Percentiles rank a stretch among this genome's conserved stretches.
phyloP scores from a whole-genome alignment of 225 moss, liverwort and hornwort genomes.

The Anthoceros angustus region DNA sequence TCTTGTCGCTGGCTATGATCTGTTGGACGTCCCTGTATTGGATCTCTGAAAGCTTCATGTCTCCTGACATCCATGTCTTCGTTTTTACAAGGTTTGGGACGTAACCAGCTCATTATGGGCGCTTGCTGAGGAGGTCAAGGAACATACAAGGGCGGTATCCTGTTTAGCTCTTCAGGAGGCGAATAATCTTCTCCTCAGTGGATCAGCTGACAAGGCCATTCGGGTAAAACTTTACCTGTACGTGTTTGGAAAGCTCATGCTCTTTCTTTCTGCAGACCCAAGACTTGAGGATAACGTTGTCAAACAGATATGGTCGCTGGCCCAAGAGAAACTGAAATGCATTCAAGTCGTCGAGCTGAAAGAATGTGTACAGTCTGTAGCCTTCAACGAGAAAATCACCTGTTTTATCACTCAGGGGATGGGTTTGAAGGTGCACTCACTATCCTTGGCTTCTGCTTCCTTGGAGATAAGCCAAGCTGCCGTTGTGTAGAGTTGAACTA shows the following conservation, averaged over 20 bases:
- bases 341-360: slow-evolving; percentile 27
- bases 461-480: no score
- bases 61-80: not conserved
- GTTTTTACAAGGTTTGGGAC: slow-evolving; percentile 23
- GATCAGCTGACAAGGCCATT: slow-evolving; percentile 41
- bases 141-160: slow-evolving; percentile 25
- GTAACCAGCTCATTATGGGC: slow-evolving; percentile 18
- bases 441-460: no score
- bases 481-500: no score
- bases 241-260: no score
- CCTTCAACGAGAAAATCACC: slow-evolving; percentile 19
- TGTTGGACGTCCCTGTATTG: not conserved
- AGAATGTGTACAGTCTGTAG: slow-evolving; percentile 20
- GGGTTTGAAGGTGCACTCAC: slow-evolving; percentile 23
- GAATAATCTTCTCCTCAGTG: slow-evolving; percentile 25
- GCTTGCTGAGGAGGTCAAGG: slow-evolving; percentile 26
- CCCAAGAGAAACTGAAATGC: slow-evolving; percentile 14
- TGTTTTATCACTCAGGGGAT: slow-evolving; percentile 25
- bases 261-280: not conserved
- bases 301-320: slow-evolving; percentile 31
- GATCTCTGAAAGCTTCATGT: not conserved
- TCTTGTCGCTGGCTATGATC: not conserved
- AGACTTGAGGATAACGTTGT: not conserved
- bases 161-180: slow-evolving; percentile 23
- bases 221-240: slow-evolving; percentile 16